Evolutionary conservation across 768 basidiomycete genomes (phyloP), one percentile per base, ranked within the genome.

Genomic region (Tulasnella sp.): DNA sequence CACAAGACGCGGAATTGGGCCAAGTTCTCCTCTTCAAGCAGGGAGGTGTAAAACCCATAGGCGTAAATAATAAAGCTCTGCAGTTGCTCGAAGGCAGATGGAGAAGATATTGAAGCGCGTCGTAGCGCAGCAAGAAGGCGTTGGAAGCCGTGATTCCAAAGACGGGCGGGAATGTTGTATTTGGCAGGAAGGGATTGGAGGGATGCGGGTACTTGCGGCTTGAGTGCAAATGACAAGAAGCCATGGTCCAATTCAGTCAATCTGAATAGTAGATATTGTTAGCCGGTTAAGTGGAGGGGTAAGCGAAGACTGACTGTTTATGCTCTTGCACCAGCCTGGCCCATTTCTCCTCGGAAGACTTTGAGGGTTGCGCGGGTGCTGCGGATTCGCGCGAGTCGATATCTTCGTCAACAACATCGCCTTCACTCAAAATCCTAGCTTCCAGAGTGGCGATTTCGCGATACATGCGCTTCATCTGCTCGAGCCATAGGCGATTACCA

Each of bases 1-100:
- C 96, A 99, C 15, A 83, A 82, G 2, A 78, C 73, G 58, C 83
- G 81, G 73, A 90, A 96, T 6, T 71, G 67, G 1, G 67, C 70
- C 42, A 98, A 76, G 1, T 73, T 75, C 7, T 77, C 80, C 66
- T 96, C 86, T 65, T 97, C 94, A 49, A 91, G 73, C 2, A 98
- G 77, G 36, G 83, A 81, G 0, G 91, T 84, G 71, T 98, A 98
- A 65, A 93, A 94, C 0, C 82, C 82, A 70, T 98, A 99, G 0
- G 94, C 86, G 62, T 90, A 96, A 64, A 92, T 90, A 40, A 96
- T 89, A 63, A 92, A 93, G 61, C 92, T 92, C 65, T 91, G 87
- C 0, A 98, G 78, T 59, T 91, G 86, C 61, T 99, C 96, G 25
- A 93, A 76, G 3, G 91, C 88, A 52, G 83, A 72, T 5, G 71